Conservation (phyloP, 371 early-diverging fungal species). For the Mortierella sp. region DNA sequence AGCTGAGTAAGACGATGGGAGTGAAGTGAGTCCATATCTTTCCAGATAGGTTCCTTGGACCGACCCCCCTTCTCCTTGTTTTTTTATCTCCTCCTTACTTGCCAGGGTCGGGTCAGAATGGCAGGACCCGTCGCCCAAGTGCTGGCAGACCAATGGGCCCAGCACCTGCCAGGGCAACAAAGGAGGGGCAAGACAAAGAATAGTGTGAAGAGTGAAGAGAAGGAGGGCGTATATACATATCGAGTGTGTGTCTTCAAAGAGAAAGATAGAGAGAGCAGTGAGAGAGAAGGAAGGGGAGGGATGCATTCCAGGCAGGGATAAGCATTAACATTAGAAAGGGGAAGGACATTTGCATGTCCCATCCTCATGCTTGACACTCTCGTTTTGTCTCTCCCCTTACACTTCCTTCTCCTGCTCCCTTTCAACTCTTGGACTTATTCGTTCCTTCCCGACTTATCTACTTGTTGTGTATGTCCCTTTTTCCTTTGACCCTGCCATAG, state of each 20-base stretch:
- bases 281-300: neutral
- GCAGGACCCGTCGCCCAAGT: neutral
- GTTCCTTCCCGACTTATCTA: neutral
- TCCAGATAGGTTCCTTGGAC: neutral
- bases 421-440: neutral
- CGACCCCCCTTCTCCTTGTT: neutral
- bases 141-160: neutral
- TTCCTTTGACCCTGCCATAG: neutral
- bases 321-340: neutral
- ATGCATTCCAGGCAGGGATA: conserved; percentile 12
- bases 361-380: neutral
- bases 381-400: neutral
- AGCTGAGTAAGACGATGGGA: neutral
- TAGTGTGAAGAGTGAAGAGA: neutral
- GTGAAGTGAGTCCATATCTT: neutral
- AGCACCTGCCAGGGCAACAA: conserved; percentile 10
- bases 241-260: neutral
- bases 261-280: neutral
- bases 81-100: neutral
- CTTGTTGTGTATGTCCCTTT: neutral
- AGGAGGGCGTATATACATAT: neutral
- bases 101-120: neutral
- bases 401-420: neutral
- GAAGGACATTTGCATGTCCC: neutral
- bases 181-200: neutral